These are phyloP conservation scores for Penicillium sp. DNA, from an alignment of 2,329 filamentous ascomycete genomes.

Conservation along the genomic window DNA sequence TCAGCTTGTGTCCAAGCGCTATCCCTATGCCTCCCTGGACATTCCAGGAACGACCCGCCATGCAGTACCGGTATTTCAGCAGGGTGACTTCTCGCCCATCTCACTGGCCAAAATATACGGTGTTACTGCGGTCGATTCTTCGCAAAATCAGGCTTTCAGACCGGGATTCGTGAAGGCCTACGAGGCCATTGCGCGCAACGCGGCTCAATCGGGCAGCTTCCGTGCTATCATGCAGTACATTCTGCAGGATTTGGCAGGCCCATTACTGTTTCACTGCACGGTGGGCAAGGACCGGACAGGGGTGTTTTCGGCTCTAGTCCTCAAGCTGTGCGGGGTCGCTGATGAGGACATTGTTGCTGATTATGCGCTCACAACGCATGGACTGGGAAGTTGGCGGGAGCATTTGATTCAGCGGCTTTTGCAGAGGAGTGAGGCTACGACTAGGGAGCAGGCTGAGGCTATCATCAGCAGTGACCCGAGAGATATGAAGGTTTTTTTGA, in stretches of 20 bases:
- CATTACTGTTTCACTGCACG: conserved; percentile 70
- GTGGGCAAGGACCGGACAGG: conserved; percentile 79
- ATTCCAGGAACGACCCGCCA: conserved; percentile 56
- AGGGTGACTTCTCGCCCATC: neutral
- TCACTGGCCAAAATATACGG: conserved; percentile 1
- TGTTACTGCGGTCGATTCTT: neutral
- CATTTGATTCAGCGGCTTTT: conserved; percentile 3
- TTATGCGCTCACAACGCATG: conserved; percentile 46
- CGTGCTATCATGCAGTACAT: conserved; percentile 8
- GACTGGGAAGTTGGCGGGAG: conserved; percentile 4
- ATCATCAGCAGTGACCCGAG: conserved; percentile 1
- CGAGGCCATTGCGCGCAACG: conserved; percentile 57
- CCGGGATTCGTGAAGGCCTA: conserved; percentile 57
- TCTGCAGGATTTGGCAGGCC: conserved; percentile 35
- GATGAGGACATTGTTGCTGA: conserved; percentile 64
- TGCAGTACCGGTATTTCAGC: conserved; percentile 62
- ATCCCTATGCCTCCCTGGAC: conserved; percentile 35
- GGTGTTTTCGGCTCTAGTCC: conserved; percentile 66
- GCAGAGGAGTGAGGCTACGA: conserved; percentile 4
- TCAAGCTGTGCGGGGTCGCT: conserved; percentile 63
- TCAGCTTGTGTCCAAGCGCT: conserved; percentile 34
- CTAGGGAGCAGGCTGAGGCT: conserved; percentile 3
- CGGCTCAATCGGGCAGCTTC: conserved; percentile 43
- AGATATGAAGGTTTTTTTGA: conserved; percentile 4
- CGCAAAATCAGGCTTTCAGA: neutral